A percentile compares a stretch with the other conserved stretches of the same genome.
These are phyloP conservation scores for Lachancea sp. DNA, from an alignment of 805 yeast genomes.

Conservation along the genomic window DNA sequence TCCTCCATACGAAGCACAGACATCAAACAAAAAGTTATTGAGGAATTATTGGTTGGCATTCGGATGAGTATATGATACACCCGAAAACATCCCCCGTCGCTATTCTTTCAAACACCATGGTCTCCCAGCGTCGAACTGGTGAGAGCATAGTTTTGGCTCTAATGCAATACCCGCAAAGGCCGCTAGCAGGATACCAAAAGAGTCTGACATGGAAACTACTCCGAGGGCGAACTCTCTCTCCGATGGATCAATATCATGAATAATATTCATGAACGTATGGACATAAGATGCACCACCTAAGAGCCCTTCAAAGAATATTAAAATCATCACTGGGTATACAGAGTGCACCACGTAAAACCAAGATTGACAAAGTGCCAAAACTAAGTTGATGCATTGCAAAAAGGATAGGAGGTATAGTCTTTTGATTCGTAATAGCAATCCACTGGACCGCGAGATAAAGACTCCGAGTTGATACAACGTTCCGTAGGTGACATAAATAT, in stretches of 20 bases:
- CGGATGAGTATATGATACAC: slow-evolving; percentile 29
- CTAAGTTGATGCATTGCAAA: slow-evolving; percentile 61
- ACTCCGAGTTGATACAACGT: slow-evolving; percentile 90
- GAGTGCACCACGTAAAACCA: slow-evolving; percentile 48
- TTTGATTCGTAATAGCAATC: slow-evolving; percentile 52
- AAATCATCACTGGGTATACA: slow-evolving; percentile 53
- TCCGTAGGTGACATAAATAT: slow-evolving; percentile 86
- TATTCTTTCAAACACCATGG: slow-evolving; percentile 63
- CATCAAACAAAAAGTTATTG: slow-evolving; percentile 53
- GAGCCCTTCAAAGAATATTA: slow-evolving; percentile 81
- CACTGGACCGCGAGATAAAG: slow-evolving; percentile 82
- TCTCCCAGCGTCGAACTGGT: slow-evolving; percentile 65
- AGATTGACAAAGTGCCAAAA: slow-evolving; percentile 58
- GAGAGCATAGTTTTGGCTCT: slow-evolving; percentile 65
- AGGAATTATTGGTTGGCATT: slow-evolving; percentile 39
- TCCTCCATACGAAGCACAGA: slow-evolving; percentile 48
- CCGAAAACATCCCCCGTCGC: too few species aligned
- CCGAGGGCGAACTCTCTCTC: slow-evolving; percentile 78
- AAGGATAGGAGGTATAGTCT: slow-evolving; percentile 55
- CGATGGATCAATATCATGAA: slow-evolving; percentile 45
- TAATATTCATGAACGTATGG: slow-evolving; percentile 75
- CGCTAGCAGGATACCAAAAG: slow-evolving; percentile 77
- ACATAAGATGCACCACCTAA: slow-evolving; percentile 89
- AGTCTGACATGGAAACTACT: slow-evolving; percentile 75
- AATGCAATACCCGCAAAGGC: slow-evolving; percentile 69